Conservation (phyloP, 176 grass and related monocot genomes). For the Ensete glaucum region DNA sequence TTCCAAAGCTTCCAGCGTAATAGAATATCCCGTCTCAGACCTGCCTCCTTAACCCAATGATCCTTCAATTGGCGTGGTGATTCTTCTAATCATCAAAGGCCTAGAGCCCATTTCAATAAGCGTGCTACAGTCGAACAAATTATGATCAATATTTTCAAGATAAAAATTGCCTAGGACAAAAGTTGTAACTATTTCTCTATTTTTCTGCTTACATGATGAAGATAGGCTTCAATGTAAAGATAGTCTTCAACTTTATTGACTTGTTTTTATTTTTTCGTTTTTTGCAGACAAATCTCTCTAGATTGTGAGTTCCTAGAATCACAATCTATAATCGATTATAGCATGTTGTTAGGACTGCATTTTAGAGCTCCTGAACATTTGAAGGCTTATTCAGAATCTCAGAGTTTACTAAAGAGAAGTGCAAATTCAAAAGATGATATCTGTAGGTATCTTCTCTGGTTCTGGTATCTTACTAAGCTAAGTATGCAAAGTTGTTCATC, state of each 20-base stretch:
- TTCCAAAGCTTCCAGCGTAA: too few relatives aligned
- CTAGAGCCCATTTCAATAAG: too few relatives aligned
- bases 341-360: slow-evolving; percentile 93
- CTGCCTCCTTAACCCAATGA: too few relatives aligned
- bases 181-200: neutral
- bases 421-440: slow-evolving; percentile 30
- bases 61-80: too few relatives aligned
- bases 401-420: slow-evolving; percentile 30
- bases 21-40: too few relatives aligned
- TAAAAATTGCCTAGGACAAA: too few relatives aligned
- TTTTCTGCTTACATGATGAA: neutral
- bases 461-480: neutral
- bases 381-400: slow-evolving; percentile 37
- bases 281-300: slow-evolving; percentile 86
- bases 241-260: neutral
- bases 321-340: slow-evolving; percentile 95
- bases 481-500: neutral
- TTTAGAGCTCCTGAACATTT: slow-evolving; percentile 85
- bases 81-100: too few relatives aligned
- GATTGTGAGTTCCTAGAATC: slow-evolving; percentile 96
- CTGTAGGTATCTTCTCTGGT: slow-evolving; percentile 34
- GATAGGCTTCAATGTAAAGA: neutral
- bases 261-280: slow-evolving; percentile 9
- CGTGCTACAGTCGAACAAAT: too few relatives aligned
- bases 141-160: too few relatives aligned